Base-by-base conservation (phyloP, 805 yeast genomes). In the Yamadazyma ubonensis region DNA sequence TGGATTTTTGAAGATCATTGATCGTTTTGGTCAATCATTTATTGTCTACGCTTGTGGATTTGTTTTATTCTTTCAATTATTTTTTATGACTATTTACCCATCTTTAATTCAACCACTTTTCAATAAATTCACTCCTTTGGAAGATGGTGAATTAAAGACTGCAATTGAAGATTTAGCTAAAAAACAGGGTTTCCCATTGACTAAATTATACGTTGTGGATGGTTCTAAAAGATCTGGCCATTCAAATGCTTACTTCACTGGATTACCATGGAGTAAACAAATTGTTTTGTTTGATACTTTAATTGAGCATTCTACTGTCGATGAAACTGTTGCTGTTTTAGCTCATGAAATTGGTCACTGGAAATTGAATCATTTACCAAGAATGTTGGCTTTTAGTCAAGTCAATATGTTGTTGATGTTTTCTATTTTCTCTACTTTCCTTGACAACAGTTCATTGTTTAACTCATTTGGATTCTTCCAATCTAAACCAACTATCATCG, bases 291-390 rank as follows among this genome's bases (percentile, higher is more conserved):
- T 73, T 58, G 99, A 93, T 54, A 93, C 97, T 7, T 76, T 93
- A 66, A 83, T 93, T 48, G 79, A 86, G 45, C 83, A 86, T 43
- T 81, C 89, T 23, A 66, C 89, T 21, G 75, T 78, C 20, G 76
- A 75, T 30, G 95, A 93, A 63, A 86, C 89, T 29, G 87, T 89
- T 38, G 97, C 98, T 38, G 96, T 93, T 1, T 73, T 91, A 49
- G 98, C 96, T n/a, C 99, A 93, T 58, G 99, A 93, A 69, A 83
- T 93, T 51, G 99, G 99, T 37, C 99, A 93, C 62, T 93, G 99
- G 99, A 82, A 83, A 53, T 74, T 85, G 59, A 81, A 84, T 43
- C 99, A 93, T 62, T 83, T 90, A 45, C 70, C 90, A n/a, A 81
- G 81, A 58, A 76, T 83, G 73, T 64, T 93, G 54, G 54, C 75